Conservation (phyloP, 139 green algal species). For the Astrephomene gubernaculifera region DNA sequence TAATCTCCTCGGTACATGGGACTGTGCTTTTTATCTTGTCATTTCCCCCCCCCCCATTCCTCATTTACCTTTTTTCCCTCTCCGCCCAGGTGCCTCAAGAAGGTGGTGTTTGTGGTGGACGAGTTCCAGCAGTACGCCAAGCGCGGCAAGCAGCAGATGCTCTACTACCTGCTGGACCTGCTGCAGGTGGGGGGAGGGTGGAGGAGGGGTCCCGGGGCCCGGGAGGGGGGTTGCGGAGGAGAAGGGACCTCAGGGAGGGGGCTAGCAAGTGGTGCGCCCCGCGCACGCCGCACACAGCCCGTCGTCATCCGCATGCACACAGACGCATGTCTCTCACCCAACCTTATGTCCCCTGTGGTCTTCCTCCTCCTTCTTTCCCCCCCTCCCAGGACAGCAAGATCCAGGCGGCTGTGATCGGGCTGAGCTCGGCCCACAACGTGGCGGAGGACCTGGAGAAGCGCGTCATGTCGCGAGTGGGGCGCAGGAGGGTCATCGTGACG, state of each 20-base stretch:
- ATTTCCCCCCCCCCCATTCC: neutral
- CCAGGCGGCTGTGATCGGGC: conserved; percentile 79
- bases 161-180: conserved; percentile 91
- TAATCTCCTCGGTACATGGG: too few relatives aligned
- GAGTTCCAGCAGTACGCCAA: conserved; percentile 79
- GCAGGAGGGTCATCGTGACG: conserved; percentile 42
- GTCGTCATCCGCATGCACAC: too few relatives aligned
- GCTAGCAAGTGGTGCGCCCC: too few relatives aligned
- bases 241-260: too few relatives aligned
- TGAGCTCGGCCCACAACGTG: conserved; percentile 74
- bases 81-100: conserved; percentile 72
- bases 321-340: too few relatives aligned
- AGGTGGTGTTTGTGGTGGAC: conserved; percentile 88
- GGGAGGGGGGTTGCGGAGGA: too few relatives aligned
- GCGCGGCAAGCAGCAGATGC: conserved; percentile 76
- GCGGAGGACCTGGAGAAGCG: conserved; percentile 84
- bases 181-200: conserved; percentile 57
- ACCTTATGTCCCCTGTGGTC: too few relatives aligned
- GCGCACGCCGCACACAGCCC: too few relatives aligned
- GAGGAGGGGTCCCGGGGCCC: neutral
- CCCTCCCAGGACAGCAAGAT: conserved; percentile 36
- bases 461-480: conserved; percentile 65
- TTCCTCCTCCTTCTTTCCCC: too few relatives aligned
- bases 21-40: too few relatives aligned
- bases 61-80: too few relatives aligned